Conservation (phyloP, 2,329 filamentous ascomycete genomes). For the Penicillium thymicola region DNA sequence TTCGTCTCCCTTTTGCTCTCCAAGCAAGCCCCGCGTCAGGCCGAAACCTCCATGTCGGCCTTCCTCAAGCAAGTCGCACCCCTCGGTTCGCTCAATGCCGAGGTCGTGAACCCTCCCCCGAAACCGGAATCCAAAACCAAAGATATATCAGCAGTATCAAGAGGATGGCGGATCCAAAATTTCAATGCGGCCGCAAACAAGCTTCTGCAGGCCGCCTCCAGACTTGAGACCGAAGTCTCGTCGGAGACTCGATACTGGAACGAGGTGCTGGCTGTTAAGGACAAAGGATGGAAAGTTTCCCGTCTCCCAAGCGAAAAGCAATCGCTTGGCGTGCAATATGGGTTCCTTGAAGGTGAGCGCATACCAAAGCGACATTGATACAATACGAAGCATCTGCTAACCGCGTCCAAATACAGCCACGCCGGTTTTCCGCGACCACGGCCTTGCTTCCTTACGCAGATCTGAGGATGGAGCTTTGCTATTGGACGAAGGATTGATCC, state of each 20-base stretch:
- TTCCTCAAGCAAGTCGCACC: slow-evolving; percentile 68
- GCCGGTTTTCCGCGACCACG: slow-evolving; percentile 61
- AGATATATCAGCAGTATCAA: slow-evolving; percentile 53
- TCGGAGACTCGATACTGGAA: slow-evolving; percentile 87
- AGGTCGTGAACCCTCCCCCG: slow-evolving; percentile 61
- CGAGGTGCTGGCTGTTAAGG: slow-evolving; percentile 74
- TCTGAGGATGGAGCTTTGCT: slow-evolving; percentile 70
- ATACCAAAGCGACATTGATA: background rate
- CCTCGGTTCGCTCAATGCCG: slow-evolving; percentile 69
- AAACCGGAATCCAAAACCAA: slow-evolving; percentile 54
- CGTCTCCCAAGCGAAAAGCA: slow-evolving; percentile 69
- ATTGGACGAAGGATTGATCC: slow-evolving; percentile 61
- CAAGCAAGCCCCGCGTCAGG: slow-evolving; percentile 72
- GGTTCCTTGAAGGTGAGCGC: slow-evolving; percentile 69
- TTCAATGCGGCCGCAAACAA: slow-evolving; percentile 72
- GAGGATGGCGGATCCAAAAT: slow-evolving; percentile 74
- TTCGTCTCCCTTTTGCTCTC: slow-evolving; percentile 79
- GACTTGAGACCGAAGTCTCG: slow-evolving; percentile 72
- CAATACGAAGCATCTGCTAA: slow-evolving; percentile 26
- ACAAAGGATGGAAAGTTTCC: slow-evolving; percentile 83
- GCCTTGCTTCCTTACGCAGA: slow-evolving; percentile 76
- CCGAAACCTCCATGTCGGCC: slow-evolving; percentile 66
- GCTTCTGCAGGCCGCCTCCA: slow-evolving; percentile 66
- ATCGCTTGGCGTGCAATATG: slow-evolving; percentile 80
- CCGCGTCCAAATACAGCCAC: slow-evolving; percentile 42